Conservation (phyloP, 2,329 filamentous ascomycete genomes). For the Talaromyces sp. region DNA sequence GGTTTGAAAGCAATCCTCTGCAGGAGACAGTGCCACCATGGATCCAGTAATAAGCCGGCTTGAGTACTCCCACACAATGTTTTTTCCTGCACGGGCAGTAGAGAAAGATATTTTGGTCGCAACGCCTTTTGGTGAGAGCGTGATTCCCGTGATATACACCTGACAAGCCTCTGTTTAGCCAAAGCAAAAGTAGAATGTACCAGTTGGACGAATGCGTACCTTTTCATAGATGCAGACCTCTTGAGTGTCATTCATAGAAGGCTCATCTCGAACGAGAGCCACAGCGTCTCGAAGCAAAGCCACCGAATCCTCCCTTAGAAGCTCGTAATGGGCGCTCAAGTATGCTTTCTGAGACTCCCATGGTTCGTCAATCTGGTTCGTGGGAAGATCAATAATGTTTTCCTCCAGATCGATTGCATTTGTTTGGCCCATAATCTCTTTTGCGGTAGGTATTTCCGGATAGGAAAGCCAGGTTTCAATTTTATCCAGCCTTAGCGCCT, state of each 20-base stretch:
- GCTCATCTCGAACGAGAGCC: slow-evolving; percentile 52
- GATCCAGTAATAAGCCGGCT: slow-evolving; percentile 57
- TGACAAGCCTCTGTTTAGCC: slow-evolving; percentile 35
- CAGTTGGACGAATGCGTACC: slow-evolving; percentile 42
- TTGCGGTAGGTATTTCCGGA: slow-evolving; percentile 42
- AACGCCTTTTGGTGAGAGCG: slow-evolving; percentile 62
- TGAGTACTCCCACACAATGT: slow-evolving; percentile 66
- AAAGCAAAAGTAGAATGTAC: neutral
- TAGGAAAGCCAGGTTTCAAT: slow-evolving; percentile 35
- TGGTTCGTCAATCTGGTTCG: slow-evolving; percentile 56
- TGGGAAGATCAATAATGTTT: slow-evolving; percentile 40
- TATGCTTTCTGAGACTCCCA: slow-evolving; percentile 66
- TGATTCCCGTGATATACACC: slow-evolving; percentile 66
- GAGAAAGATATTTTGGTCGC: slow-evolving; percentile 71
- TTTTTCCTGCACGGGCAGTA: slow-evolving; percentile 61
- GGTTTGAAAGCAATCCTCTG: slow-evolving; percentile 59
- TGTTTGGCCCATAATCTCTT: slow-evolving; percentile 38
- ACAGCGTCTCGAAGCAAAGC: slow-evolving; percentile 69
- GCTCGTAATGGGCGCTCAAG: slow-evolving; percentile 68
- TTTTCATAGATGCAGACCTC: slow-evolving; percentile 67
- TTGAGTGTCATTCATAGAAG: slow-evolving; percentile 57
- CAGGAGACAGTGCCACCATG: slow-evolving; percentile 56
- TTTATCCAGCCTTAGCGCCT: slow-evolving; percentile 19
- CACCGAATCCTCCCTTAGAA: slow-evolving; percentile 72
- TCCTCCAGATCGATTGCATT: slow-evolving; percentile 24